Evolutionary conservation across 805 yeast species (phyloP).

Genomic region (Metschnikowia gelsemii): DNA sequence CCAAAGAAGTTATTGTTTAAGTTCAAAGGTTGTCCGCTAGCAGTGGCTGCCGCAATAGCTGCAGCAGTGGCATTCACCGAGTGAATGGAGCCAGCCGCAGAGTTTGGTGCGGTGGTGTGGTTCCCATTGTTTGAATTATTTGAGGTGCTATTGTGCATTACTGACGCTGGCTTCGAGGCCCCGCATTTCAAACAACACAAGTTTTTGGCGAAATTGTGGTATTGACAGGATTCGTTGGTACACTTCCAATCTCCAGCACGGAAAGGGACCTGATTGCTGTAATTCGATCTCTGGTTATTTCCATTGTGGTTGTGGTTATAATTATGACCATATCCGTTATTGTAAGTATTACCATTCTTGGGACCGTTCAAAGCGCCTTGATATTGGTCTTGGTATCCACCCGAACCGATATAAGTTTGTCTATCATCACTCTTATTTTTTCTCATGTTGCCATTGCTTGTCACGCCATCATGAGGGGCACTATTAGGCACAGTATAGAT

Average conservation of each 20-base stretch:
- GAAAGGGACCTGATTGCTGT: constrained; percentile 71
- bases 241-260: constrained; percentile 98
- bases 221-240: constrained; percentile 69
- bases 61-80: constrained; percentile 45
- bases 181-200: constrained; percentile 86
- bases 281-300: constrained; percentile 21
- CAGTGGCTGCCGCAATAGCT: constrained; percentile 49
- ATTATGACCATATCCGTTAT: constrained; percentile 16
- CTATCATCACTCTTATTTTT: constrained; percentile 18
- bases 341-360: constrained; percentile 18
- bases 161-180: constrained; percentile 54
- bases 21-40: constrained; percentile 46
- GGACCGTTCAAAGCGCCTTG: constrained; percentile 10
- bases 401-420: constrained; percentile 11
- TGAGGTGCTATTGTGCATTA: constrained; percentile 5
- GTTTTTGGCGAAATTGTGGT: constrained; percentile 92
- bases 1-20: constrained; percentile 32
- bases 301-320: constrained; percentile 18
- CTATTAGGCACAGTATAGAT: constrained; percentile 32
- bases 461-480: neutral
- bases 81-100: constrained; percentile 22
- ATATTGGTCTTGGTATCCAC: constrained; percentile 17
- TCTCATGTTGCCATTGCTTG: constrained; percentile 2
- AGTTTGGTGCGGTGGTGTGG: constrained; percentile 1
- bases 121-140: constrained; percentile 3